Conservation (phyloP, 768 basidiomycete species). For the Russula vinacea region DNA sequence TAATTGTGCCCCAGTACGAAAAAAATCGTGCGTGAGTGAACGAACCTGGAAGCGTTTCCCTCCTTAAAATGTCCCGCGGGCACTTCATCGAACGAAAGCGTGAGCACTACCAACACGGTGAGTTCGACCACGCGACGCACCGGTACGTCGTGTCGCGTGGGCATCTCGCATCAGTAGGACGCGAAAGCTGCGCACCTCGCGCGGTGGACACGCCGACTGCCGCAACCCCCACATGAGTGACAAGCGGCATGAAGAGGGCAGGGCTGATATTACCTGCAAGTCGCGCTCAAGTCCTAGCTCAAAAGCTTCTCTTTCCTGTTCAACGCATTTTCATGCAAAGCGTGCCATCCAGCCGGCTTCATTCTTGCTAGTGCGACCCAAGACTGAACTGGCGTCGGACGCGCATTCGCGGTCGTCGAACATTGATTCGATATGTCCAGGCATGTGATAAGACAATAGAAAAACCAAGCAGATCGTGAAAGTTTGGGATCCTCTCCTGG, state of each 20-base stretch:
- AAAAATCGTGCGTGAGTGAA: not conserved
- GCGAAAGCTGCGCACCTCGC: slow-evolving; percentile 28
- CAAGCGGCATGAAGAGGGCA: not conserved
- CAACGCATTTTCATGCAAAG: slow-evolving; percentile 48
- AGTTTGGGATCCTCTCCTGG: slow-evolving; percentile 11
- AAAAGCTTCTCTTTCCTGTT: slow-evolving; percentile 49
- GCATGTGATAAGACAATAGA: slow-evolving; percentile 10
- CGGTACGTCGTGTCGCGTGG: slow-evolving; percentile 15
- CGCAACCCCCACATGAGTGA: not conserved
- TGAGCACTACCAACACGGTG: slow-evolving; percentile 28
- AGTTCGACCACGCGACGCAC: slow-evolving; percentile 24
- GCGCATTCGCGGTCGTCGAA: slow-evolving; percentile 21
- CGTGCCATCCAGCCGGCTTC: slow-evolving; percentile 65
- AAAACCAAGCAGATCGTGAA: not conserved
- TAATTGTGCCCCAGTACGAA: not conserved
- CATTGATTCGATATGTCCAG: slow-evolving; percentile 38
- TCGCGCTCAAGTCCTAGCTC: slow-evolving; percentile 67
- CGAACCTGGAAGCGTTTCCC: slow-evolving; percentile 26
- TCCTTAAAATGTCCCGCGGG: slow-evolving; percentile 20
- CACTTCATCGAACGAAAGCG: slow-evolving; percentile 21
- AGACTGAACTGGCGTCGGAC: slow-evolving; percentile 18
- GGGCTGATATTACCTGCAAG: slow-evolving; percentile 51
- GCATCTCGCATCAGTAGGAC: slow-evolving; percentile 28
- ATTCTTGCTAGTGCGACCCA: slow-evolving; percentile 20
- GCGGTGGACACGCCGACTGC: slow-evolving; percentile 25